Evolutionary conservation across 371 early-diverging fungal genomes (phyloP), one percentile per base, ranked within the genome.

Genomic region (Apophysomyces elegans): DNA sequence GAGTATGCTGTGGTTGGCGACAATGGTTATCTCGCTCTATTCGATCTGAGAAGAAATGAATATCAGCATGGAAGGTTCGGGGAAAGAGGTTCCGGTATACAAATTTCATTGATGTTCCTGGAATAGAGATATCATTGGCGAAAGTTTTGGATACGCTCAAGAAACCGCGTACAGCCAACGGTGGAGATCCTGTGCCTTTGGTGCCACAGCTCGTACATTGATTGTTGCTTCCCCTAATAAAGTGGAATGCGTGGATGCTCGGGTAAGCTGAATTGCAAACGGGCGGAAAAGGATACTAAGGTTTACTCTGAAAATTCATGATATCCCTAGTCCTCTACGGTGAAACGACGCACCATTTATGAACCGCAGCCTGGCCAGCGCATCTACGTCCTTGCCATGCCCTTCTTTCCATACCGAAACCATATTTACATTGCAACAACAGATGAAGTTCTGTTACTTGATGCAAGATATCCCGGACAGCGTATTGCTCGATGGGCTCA

Each of bases 151-250:
- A 50, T 16, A 50, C 21, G 21, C 9, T 7, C 16, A 50, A 50
- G 8, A n/a, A 21, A 18, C 18, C 7, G 21, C 21, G 3, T 50
- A 50, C 21, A 50, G 54, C 21, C 8, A 50, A 50, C n/a, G 54
- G 21, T 50, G 54, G 54, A n/a, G 54, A 50, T 50, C 54, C 1
- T 50, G 54, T 21, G 54, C 21, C 21, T 50, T 50, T 50, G 54
- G 54, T 21, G 21, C 54, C 4, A 21, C 54, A 9, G 21, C 54
- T 32, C 54, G 54, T 16, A 26, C 21, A 18, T 7, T 50, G 5
- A 21, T 50, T 21, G 21, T 21, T 9, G 32, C 54, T 21, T 50
- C 54, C 6, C 18, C 21, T 5, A n/a, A 50, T 5, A 21, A n/a
- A 21, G 21, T 50, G 4, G 54, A 50, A 11, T 5, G 16, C 21